phyloP scores from a whole-genome alignment of 495 filamentous ascomycete genomes.

The Penicillium roqueforti region DNA sequence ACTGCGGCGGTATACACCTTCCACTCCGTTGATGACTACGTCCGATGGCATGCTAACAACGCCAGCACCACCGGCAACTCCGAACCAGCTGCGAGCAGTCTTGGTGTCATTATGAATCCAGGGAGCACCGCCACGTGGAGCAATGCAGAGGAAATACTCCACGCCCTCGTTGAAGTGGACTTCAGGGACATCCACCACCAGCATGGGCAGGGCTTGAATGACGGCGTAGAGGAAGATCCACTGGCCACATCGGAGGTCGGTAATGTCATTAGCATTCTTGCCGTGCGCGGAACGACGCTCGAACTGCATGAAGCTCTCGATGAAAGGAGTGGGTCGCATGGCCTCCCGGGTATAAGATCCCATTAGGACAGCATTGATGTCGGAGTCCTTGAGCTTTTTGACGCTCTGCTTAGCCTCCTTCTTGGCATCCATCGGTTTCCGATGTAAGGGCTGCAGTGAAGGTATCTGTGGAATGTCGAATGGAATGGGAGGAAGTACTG shows the following conservation, averaged over 20 bases:
- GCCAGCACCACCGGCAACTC: conserved; percentile 63
- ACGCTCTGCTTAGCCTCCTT: conserved; percentile 60
- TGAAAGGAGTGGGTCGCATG: conserved; percentile 59
- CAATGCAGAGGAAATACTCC: conserved; percentile 96
- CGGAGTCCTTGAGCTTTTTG: conserved; percentile 72
- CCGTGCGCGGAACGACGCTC: conserved; percentile 70
- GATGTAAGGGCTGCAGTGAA: conserved; percentile 55
- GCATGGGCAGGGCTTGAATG: conserved; percentile 82
- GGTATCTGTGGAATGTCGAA: conserved; percentile 85
- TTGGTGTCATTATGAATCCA: conserved; percentile 75
- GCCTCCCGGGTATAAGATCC: conserved; percentile 73
- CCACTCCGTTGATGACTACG: conserved; percentile 80
- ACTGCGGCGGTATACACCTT: conserved; percentile 82
- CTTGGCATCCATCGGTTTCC: conserved; percentile 59
- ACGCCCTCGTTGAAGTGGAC: conserved; percentile 73
- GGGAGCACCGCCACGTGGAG: conserved; percentile 73
- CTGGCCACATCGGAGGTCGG: conserved; percentile 74
- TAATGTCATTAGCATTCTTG: conserved; percentile 67
- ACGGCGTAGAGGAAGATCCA: conserved; percentile 96
- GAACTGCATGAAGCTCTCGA: conserved; percentile 76
- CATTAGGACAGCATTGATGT: conserved; percentile 67
- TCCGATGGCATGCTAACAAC: conserved; percentile 76
- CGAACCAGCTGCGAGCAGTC: conserved; percentile 72
- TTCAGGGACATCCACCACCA: conserved; percentile 82
- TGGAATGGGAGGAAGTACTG: conserved; percentile 85